Evolutionary conservation across 2,329 filamentous ascomycete species (phyloP), one percentile per base, ranked within the genome.

Genomic region (Colletotrichum paranaense): DNA sequence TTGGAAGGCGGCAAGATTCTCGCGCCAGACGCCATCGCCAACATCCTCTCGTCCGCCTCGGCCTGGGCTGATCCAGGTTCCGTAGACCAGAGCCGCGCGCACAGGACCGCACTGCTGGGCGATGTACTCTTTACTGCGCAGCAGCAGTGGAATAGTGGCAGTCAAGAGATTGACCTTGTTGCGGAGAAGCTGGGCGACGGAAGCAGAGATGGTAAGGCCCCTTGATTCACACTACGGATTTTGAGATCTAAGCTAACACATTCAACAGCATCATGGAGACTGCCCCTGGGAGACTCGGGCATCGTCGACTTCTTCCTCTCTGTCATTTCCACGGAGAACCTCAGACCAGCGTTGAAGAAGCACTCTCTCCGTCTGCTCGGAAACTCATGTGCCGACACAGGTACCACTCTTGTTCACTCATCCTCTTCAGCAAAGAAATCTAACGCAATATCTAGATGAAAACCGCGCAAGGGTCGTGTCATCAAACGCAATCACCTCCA

Each of bases 351-450:
- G 1, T 81, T 91, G n/a, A 85, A 85, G 57, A 82, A 89, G 8
- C 90, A 92, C 68, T 81, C 86, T 8, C 81, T 92, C 19, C 88
- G 91, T 28, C 79, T 92, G 24, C 84, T 90, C 19, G 91, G 90
- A 16, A 92, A 92, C 78, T 88, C 88, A 11, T 92, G 89, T 74
- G 91, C 90, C 24, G 90, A 92, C 75, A 89, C 88, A 75, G 86
- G 88, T 88, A 79, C 19, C 42, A 22, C 16, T 42, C 42, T 42
- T 49, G 26, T 26, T 30, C 5, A 52, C 62, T 74, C 55, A 19
- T 58, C 70, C 28, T 26, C 19, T 14, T 3, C 11, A 19, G 22
- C 19, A 7, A n/a, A 12, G 11, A 9, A 12, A 49, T 9, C 53
- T 72, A 30, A 72, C 42, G 4, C 8, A 8, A 7, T 1, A 0